Base-by-base conservation (phyloP, 306 rosid species). In the Medicago arabica region DNA sequence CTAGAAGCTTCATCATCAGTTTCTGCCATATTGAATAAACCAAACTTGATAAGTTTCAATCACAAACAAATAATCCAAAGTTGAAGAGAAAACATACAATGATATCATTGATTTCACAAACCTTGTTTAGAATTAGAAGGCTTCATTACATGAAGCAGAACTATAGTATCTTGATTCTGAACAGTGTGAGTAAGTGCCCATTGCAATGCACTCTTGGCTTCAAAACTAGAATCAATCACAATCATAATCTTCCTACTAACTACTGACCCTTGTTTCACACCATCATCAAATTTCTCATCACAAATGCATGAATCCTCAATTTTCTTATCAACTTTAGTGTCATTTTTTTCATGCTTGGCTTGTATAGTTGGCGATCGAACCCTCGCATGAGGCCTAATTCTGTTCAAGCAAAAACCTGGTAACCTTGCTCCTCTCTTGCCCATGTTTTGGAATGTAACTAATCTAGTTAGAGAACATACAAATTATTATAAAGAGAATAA, bases 121-220 rank as follows among this genome's bases (percentile, higher is more conserved):
- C 96, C 98, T 90, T 85, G 90, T 73, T 71, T 85, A 28, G 90
- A 84, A 58, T 71, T 85, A 28, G 90, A 84, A 62, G 93, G 82
- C 72, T 84, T 95, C 44, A 72, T 89, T 2, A 95, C 93, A 84
- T 85, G 90, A 55, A 92, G 97, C 67, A 92, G 97, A 76, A 90
- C 62, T 13, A 95, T 64, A 13, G 74, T 79, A 66, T 95, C 99
- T 51, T 95, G 96, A 82, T 67, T 89, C 83, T 89, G 96, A 73
- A 92, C 84, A 9, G 97, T 85, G 76, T 95, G 96, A 78, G 99
- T 85, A 34, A 92, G 90, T 28, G 96, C 97, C 99, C 97, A 92
- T 78, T 95, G 97, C 18, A 95, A 78, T 59, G 97, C 97, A 57
- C 86, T 85, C 10, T 92, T 91, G 14, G 97, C 96, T 85, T 89